Evolutionary conservation across 2,329 filamentous ascomycete genomes (phyloP).

Genomic region (Colletotrichum sp.): DNA sequence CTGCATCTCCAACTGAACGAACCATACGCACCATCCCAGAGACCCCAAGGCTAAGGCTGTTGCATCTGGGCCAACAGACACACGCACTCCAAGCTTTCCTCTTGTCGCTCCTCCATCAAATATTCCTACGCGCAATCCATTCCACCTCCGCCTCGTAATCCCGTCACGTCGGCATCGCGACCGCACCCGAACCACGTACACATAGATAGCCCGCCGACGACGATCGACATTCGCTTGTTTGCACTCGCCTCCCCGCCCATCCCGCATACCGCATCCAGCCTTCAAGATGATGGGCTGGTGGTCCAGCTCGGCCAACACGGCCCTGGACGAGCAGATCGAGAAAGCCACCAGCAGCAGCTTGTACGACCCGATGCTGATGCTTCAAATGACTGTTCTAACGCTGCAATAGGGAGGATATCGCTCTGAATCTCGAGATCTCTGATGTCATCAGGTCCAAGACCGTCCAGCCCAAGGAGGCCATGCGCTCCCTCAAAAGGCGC

Average conservation of each 20-base stretch:
- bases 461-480: conserved; percentile 95
- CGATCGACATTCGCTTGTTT: background rate
- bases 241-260: conserved; percentile 1
- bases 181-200: background rate
- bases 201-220: background rate
- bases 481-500: conserved; percentile 92
- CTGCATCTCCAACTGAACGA: conserved; percentile 16
- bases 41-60: background rate
- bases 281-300: conserved; percentile 86
- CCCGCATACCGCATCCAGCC: background rate
- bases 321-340: conserved; percentile 96
- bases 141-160: background rate
- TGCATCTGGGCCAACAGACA: conserved; percentile 4
- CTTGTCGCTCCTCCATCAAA: conserved; percentile 5
- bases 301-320: conserved; percentile 89
- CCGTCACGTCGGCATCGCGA: background rate
- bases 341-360: conserved; percentile 93
- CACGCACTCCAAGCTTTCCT: conserved; percentile 2
- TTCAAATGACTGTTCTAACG: conserved; percentile 25
- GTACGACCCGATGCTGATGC: conserved; percentile 54
- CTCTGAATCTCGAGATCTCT: conserved; percentile 96
- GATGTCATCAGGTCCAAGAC: conserved; percentile 97
- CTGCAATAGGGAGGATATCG: conserved; percentile 82
- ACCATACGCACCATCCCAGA: background rate
- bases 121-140: conserved; percentile 11